phyloP scores from a whole-genome alignment of 2,329 filamentous ascomycete species.

The Aureobasidium sp. region DNA sequence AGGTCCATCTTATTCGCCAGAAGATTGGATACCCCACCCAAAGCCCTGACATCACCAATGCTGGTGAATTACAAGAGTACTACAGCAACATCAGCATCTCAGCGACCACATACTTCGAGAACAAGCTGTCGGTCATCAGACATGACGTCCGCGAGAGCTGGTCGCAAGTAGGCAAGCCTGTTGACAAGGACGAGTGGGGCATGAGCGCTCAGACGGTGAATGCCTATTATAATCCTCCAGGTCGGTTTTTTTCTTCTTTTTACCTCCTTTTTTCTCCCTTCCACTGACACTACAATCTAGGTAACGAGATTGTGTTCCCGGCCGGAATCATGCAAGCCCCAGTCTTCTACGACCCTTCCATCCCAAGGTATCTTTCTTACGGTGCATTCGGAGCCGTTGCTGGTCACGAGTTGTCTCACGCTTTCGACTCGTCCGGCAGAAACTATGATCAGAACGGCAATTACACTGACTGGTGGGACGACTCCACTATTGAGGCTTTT shows the following conservation, averaged over 20 bases:
- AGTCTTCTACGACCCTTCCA: conserved; percentile 49
- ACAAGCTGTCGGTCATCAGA: conserved; percentile 44
- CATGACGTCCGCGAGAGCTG: conserved; percentile 45
- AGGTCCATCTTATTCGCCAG: conserved; percentile 58
- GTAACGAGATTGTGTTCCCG: conserved; percentile 63
- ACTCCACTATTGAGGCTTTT: conserved; percentile 51
- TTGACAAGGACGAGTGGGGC: conserved; percentile 52
- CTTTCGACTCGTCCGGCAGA: conserved; percentile 58
- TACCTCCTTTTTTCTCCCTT: too few species aligned
- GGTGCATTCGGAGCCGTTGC: conserved; percentile 60
- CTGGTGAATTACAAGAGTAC: conserved; percentile 47
- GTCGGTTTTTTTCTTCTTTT: too few species aligned
- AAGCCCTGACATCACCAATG: conserved; percentile 40
- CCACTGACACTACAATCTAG: conserved; percentile 16
- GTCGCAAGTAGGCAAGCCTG: conserved; percentile 51
- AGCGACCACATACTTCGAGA: conserved; percentile 48
- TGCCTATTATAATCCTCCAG: conserved; percentile 53
- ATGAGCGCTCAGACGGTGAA: conserved; percentile 50
- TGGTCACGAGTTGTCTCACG: conserved; percentile 63
- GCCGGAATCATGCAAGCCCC: conserved; percentile 64
- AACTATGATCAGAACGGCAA: conserved; percentile 59
- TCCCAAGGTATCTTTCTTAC: conserved; percentile 59
- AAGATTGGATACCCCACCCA: conserved; percentile 61
- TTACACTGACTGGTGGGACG: conserved; percentile 59
- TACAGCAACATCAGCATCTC: conserved; percentile 48